Percentiles rank a stretch among this genome's conserved stretches.
These are phyloP conservation scores for Citeromyces nyonsensis DNA, from an alignment of 805 yeast genomes.

Conservation along the genomic window DNA sequence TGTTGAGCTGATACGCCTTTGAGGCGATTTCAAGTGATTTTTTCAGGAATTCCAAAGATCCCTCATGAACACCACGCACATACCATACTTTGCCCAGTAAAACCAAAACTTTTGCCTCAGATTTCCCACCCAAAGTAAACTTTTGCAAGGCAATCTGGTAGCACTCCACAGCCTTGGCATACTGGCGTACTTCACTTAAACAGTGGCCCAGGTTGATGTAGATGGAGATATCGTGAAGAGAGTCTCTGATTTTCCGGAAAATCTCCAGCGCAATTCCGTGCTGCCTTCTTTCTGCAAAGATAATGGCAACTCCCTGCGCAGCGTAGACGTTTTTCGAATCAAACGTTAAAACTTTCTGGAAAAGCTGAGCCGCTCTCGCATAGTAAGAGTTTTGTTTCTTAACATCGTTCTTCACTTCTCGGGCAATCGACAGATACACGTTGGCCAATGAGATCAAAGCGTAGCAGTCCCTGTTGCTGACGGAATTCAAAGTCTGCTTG, in stretches of 20 bases:
- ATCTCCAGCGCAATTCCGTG: slow-evolving; percentile 68
- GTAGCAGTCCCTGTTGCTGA: slow-evolving; percentile 78
- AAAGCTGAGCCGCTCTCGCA: slow-evolving; percentile 82
- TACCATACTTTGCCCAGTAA: slow-evolving; percentile 85
- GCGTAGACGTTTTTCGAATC: slow-evolving; percentile 87
- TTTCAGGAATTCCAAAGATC: slow-evolving; percentile 39
- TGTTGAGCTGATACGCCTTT: slow-evolving; percentile 31
- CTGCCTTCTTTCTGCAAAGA: slow-evolving; percentile 75
- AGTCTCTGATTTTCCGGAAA: slow-evolving; percentile 78
- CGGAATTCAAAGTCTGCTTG: slow-evolving; percentile 68
- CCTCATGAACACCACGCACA: slow-evolving; percentile 57
- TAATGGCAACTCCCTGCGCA: slow-evolving; percentile 93
- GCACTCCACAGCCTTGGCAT: slow-evolving; percentile 72
- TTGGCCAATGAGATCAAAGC: slow-evolving; percentile 86
- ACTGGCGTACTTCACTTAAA: slow-evolving; percentile 67
- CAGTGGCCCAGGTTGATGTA: slow-evolving; percentile 84
- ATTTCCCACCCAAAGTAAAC: slow-evolving; percentile 33
- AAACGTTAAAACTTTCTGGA: slow-evolving; percentile 71
- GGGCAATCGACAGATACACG: slow-evolving; percentile 67
- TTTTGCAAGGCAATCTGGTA: slow-evolving; percentile 69
- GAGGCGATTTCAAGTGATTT: slow-evolving; percentile 49
- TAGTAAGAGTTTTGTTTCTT: slow-evolving; percentile 46
- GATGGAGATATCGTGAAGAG: slow-evolving; percentile 71
- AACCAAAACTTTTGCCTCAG: slow-evolving; percentile 49
- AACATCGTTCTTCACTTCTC: slow-evolving; percentile 43